Evolutionary conservation across 2,329 filamentous ascomycete species (phyloP).

Genomic region (Boeremia exigua): DNA sequence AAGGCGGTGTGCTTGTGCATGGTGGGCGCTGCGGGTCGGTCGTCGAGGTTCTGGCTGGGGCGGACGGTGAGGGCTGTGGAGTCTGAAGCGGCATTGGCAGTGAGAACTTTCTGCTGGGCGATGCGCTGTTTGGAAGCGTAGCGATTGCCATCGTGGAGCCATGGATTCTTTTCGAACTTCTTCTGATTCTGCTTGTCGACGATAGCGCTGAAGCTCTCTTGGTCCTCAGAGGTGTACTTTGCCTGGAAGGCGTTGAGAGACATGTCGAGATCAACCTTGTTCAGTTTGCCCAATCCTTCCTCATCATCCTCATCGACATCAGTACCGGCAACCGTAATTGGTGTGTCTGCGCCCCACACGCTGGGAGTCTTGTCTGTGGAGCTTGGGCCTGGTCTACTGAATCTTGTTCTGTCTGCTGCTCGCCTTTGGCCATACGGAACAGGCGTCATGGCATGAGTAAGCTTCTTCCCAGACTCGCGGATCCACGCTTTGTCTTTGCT

Average conservation of each 20-base stretch:
- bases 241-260: slow-evolving; percentile 85
- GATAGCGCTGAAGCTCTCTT: slow-evolving; percentile 93
- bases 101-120: slow-evolving; percentile 74
- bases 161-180: slow-evolving; percentile 81
- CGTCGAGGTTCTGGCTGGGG: slow-evolving; percentile 65
- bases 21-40: slow-evolving; percentile 78
- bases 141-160: slow-evolving; percentile 89
- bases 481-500: slow-evolving; percentile 89
- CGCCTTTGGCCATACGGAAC: slow-evolving; percentile 58
- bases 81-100: slow-evolving; percentile 54
- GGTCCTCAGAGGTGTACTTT: slow-evolving; percentile 96
- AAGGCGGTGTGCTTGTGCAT: slow-evolving; percentile 73
- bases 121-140: slow-evolving; percentile 69
- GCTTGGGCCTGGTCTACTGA: slow-evolving; percentile 22
- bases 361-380: slow-evolving; percentile 64
- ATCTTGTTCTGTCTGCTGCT: slow-evolving; percentile 37
- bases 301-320: slow-evolving; percentile 32
- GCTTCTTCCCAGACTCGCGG: slow-evolving; percentile 70
- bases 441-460: slow-evolving; percentile 79
- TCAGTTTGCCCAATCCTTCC: slow-evolving; percentile 49
- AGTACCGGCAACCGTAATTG: slow-evolving; percentile 61
- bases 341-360: slow-evolving; percentile 73
- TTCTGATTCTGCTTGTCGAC: slow-evolving; percentile 90
- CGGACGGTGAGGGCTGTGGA: slow-evolving; percentile 52
- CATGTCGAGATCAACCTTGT: slow-evolving; percentile 74